A percentile compares a stretch with the other conserved stretches of the same genome.
Evolutionary conservation across 2,329 filamentous ascomycete species (phyloP).

Genomic region (Fusarium nanum): DNA sequence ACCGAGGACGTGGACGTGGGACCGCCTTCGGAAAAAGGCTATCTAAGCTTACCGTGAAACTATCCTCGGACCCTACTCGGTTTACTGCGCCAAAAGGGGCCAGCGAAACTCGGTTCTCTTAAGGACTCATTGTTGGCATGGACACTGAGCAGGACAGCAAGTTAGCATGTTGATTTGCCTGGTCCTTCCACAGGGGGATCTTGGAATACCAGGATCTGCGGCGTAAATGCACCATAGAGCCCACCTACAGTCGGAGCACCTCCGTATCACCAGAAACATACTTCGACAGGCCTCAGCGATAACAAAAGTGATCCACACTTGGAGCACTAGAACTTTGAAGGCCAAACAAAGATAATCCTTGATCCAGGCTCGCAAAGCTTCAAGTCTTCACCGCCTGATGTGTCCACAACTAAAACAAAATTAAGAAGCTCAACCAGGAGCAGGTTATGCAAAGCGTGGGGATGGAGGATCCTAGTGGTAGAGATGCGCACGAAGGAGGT

Average conservation of each 20-base stretch:
- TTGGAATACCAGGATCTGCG: slow-evolving; percentile 23
- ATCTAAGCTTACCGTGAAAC: slow-evolving; percentile 28
- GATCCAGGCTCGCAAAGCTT: slow-evolving; percentile 36
- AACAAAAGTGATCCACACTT: slow-evolving; percentile 40
- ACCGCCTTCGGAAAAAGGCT: slow-evolving; percentile 30
- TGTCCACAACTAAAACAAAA: slow-evolving; percentile 37
- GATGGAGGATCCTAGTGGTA: slow-evolving; percentile 40
- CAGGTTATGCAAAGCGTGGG: slow-evolving; percentile 40
- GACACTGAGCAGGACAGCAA: slow-evolving; percentile 7
- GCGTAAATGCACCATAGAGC: slow-evolving; percentile 15
- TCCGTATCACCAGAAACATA: slow-evolving; percentile 26
- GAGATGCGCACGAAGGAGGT: slow-evolving; percentile 36
- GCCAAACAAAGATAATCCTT: slow-evolving; percentile 41
- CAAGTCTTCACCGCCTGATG: slow-evolving; percentile 45
- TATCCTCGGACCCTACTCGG: slow-evolving; percentile 15
- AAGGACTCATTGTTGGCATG: slow-evolving; percentile 15
- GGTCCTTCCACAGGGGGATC: slow-evolving; percentile 9
- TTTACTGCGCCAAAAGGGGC: background rate
- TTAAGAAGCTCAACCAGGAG: slow-evolving; percentile 31
- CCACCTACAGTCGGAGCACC: slow-evolving; percentile 25
- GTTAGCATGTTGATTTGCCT: slow-evolving; percentile 9
- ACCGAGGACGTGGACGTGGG: slow-evolving; percentile 49
- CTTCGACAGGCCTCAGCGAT: slow-evolving; percentile 35
- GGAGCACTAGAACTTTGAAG: slow-evolving; percentile 30
- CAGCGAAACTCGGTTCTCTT: background rate